Conservation (phyloP, 306 rosid genomes). For the Rosa multiflora region DNA sequence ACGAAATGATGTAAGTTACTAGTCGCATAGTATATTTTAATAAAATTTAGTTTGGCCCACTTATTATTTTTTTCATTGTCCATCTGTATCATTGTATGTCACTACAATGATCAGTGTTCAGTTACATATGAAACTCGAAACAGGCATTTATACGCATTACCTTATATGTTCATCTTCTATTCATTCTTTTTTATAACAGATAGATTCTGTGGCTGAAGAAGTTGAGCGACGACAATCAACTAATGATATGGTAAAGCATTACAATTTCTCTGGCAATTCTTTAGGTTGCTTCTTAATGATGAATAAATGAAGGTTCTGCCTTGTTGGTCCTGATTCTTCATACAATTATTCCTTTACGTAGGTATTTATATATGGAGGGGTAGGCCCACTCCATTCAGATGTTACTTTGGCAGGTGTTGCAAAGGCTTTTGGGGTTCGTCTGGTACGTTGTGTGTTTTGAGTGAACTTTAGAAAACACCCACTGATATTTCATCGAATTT, state of each 20-base stretch:
- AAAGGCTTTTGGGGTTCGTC: slow-evolving; percentile 89
- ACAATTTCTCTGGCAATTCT: slow-evolving; percentile 19
- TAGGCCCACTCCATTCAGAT: slow-evolving; percentile 93
- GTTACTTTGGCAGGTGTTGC: slow-evolving; percentile 88
- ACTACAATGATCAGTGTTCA: background rate
- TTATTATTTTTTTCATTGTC: background rate
- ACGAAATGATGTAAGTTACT: slow-evolving; percentile 75
- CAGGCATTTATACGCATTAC: slow-evolving; percentile 14
- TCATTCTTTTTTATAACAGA: slow-evolving; percentile 43
- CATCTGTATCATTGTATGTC: background rate
- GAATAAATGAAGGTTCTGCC: background rate
- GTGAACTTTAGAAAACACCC: slow-evolving; percentile 5
- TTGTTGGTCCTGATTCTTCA: slow-evolving; percentile 21
- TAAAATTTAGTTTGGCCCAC: background rate
- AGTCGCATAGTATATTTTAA: background rate
- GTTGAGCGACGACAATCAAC: slow-evolving; percentile 65
- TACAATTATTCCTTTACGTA: slow-evolving; percentile 30
- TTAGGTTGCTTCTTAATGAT: slow-evolving; percentile 18
- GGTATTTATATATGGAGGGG: slow-evolving; percentile 93
- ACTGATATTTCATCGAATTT: background rate
- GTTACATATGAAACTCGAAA: background rate
- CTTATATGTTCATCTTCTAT: slow-evolving; percentile 24
- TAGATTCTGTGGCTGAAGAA: slow-evolving; percentile 93
- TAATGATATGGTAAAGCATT: slow-evolving; percentile 65
- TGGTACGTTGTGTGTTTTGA: slow-evolving; percentile 54